phyloP scores from a whole-genome alignment of 345 rosid species.

The Pistacia atlantica region DNA sequence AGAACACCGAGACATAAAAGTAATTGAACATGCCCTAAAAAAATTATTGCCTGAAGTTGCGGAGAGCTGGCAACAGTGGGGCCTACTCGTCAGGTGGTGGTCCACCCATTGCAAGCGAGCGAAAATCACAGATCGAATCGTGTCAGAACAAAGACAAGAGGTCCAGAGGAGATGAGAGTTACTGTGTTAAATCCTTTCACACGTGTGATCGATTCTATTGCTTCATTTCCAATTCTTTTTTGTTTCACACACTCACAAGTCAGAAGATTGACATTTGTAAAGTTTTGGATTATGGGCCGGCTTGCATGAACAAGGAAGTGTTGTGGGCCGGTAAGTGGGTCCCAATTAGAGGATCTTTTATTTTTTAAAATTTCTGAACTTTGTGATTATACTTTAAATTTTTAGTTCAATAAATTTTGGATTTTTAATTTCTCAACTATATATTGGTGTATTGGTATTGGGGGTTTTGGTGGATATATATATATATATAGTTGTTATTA shows the following conservation, averaged over 20 bases:
- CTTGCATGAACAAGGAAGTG: neutral
- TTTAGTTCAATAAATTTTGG: too few species aligned
- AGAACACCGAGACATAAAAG: neutral
- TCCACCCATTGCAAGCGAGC: neutral
- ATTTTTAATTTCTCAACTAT: too few species aligned
- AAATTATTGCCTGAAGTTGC: constrained; percentile 13
- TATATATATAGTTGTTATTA: too few species aligned
- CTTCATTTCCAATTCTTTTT: neutral
- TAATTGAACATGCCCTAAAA: neutral
- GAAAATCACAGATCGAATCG: too few species aligned
- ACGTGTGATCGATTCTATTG: neutral
- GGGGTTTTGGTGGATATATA: too few species aligned
- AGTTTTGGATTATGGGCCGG: constrained; percentile 17
- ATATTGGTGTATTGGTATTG: too few species aligned
- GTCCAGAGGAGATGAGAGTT: too few species aligned
- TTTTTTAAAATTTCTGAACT: neutral
- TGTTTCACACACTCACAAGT: too few species aligned
- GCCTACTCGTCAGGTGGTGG: neutral
- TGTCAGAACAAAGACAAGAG: neutral
- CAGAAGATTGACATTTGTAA: neutral
- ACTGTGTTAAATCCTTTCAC: neutral
- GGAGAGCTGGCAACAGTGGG: constrained; percentile 19
- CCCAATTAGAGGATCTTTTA: neutral
- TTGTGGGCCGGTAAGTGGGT: constrained; percentile 15
- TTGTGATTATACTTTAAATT: too few species aligned